A percentile compares a stretch with the other conserved stretches of the same genome.
phyloP scores from a whole-genome alignment of 163 green algal genomes.

The Volvox carteri region DNA sequence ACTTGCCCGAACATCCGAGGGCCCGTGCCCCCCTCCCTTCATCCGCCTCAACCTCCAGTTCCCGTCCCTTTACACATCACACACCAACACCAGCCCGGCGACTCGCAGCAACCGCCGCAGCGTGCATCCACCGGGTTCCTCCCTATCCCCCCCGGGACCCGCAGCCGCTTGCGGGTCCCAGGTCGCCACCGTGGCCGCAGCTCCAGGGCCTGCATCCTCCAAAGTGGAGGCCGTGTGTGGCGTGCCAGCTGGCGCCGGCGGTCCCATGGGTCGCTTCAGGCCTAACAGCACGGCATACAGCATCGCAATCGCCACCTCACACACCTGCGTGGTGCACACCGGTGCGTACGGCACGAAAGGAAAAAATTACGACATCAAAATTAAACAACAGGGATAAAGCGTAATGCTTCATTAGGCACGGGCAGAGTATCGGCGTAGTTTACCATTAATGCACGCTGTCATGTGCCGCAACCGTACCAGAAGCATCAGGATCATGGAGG shows the following conservation, averaged over 20 bases:
- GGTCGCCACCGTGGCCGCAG: not conserved
- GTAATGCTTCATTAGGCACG: too few relatives aligned
- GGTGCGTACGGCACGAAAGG: not conserved
- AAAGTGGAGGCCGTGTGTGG: not conserved
- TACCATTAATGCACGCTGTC: too few relatives aligned
- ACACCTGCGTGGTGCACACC: slow-evolving; percentile 25
- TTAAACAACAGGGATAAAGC: too few relatives aligned
- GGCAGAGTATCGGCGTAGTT: too few relatives aligned
- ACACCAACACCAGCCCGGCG: slow-evolving; percentile 17
- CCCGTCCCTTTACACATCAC: too few relatives aligned
- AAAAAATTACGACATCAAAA: not conserved
- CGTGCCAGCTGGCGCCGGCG: not conserved
- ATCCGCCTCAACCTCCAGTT: too few relatives aligned
- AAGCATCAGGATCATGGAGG: not conserved
- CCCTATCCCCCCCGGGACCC: not conserved
- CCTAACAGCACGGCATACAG: slow-evolving; percentile 31
- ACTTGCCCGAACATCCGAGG: too few relatives aligned
- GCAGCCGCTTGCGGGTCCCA: too few relatives aligned
- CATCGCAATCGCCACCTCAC: slow-evolving; percentile 44
- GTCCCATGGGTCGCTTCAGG: slow-evolving; percentile 17
- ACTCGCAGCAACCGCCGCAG: slow-evolving; percentile 21
- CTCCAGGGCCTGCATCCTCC: not conserved
- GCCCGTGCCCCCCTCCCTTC: not conserved
- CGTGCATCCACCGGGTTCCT: not conserved
- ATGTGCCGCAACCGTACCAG: too few relatives aligned